phyloP scores from a whole-genome alignment of 441 rosid genomes.

The Breynia disticha region DNA sequence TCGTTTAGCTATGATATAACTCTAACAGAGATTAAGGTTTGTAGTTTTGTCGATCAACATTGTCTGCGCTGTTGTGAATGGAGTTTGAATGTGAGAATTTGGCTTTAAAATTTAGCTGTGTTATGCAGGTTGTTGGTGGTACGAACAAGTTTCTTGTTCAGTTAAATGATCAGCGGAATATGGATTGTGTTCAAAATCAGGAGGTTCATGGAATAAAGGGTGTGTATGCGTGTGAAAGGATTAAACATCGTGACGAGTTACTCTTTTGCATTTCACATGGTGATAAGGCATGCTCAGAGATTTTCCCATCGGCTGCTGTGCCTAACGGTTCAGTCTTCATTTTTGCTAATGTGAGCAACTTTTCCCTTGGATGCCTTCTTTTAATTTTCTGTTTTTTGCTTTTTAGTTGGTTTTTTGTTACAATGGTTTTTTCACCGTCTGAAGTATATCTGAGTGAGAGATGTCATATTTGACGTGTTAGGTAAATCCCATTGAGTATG shows the following conservation, averaged over 20 bases:
- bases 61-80: not conserved
- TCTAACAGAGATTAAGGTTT: slow-evolving; percentile 32
- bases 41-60: not conserved
- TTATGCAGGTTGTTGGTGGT: slow-evolving; percentile 27
- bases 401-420: no score
- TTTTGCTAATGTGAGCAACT: slow-evolving; percentile 25
- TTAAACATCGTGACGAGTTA: slow-evolving; percentile 23
- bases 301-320: slow-evolving; percentile 23
- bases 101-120: slow-evolving; percentile 6
- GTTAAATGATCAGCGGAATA: slow-evolving; percentile 20
- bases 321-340: slow-evolving; percentile 22
- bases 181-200: slow-evolving; percentile 10
- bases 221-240: slow-evolving; percentile 12
- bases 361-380: slow-evolving; percentile 1
- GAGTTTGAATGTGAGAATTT: not conserved
- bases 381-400: not conserved
- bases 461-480: slow-evolving; percentile 8
- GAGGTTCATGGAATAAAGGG: slow-evolving; percentile 15
- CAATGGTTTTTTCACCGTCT: no score
- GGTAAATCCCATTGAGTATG: slow-evolving; percentile 33
- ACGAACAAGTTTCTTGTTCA: slow-evolving; percentile 31
- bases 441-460: not conserved
- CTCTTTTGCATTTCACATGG: slow-evolving; percentile 27
- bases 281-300: slow-evolving; percentile 23
- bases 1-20: slow-evolving; percentile 28